Evolutionary conservation across 2,329 filamentous ascomycete species (phyloP), one percentile per base, ranked within the genome.

Genomic region (Cryoendolithus antarcticus): DNA sequence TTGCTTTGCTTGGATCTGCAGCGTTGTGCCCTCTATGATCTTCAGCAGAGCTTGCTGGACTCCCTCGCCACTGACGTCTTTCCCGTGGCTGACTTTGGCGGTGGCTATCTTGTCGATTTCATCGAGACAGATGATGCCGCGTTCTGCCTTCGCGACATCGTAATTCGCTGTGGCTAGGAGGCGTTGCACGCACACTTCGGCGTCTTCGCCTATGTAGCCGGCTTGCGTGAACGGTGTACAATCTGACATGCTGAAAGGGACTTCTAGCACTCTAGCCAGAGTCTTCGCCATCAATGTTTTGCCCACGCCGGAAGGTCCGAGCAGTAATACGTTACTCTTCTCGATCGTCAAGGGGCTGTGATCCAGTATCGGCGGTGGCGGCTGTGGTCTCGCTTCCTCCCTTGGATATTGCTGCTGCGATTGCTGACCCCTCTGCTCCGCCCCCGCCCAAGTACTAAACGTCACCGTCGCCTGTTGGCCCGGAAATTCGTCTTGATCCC

Each of bases 21-120:
- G 72, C 15, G 88, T 95, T 1, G 88, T 93, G 6, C 91, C 91
- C 63, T 98, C 91, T 12, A 98, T 85, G 31, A 98, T 86, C 63
- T 96, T 96, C 27, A 98, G 65, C 4, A 98, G 67, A 5, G 91
- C 89, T 62, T 98, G 91, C 55, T 98, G 91, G 0, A 96, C 91
- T 38, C 91, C 91, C 65, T 96, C 91, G 13, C 91, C 91, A 11
- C 88, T 84, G 2, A 98, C 91, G 55, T 98, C 91, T 51, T 93
- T 83, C 11, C 88, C 89, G 44, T 93, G 86, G 44, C 77, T 77
- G 10, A 88, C 82, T 57, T 91, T 89, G 19, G 85, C 78, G 30
- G 83, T 84, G 2, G 91, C 88, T 42, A 96, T 88, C 64, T 98
- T 98, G 67, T 98, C 91, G 40, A 98, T 86, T 63, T 98, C 91